Percentiles rank a stretch among this genome's conserved stretches.
phyloP scores from a whole-genome alignment of 2,329 filamentous ascomycete species.

The Claviceps sp. region DNA sequence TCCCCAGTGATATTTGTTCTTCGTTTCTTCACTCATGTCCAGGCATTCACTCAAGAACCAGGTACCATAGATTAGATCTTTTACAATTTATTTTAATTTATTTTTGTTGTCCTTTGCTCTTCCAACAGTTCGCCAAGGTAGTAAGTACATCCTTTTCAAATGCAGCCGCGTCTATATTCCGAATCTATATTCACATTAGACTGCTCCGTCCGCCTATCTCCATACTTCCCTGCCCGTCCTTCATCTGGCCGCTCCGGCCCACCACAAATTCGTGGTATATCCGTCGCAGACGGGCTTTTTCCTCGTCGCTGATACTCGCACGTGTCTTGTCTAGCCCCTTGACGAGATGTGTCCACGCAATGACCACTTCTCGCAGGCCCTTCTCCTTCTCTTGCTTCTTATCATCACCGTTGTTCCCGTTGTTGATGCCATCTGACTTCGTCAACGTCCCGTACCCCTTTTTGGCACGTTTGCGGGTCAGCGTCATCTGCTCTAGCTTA shows the following conservation, averaged over 20 bases:
- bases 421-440: constrained; percentile 13
- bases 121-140: background rate
- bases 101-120: background rate
- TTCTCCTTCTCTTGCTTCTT: constrained; percentile 4
- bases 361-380: constrained; percentile 55
- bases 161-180: background rate
- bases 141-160: too few species aligned
- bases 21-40: too few species aligned
- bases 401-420: constrained; percentile 14
- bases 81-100: constrained; percentile 1
- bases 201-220: constrained; percentile 89
- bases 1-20: too few species aligned
- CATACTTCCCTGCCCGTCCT: constrained; percentile 76
- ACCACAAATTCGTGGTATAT: constrained; percentile 93
- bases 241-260: constrained; percentile 89
- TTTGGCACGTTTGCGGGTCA: constrained; percentile 40
- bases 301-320: constrained; percentile 68
- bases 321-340: constrained; percentile 65
- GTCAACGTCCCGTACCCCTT: constrained; percentile 12
- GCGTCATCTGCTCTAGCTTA: constrained; percentile 72
- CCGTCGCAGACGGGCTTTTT: constrained; percentile 56
- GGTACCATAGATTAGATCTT: background rate
- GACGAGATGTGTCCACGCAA: constrained; percentile 71
- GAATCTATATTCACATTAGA: constrained; percentile 54
- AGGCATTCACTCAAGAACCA: too few species aligned